Evolutionary conservation across 2,329 filamentous ascomycete genomes (phyloP), one percentile per base, ranked within the genome.

Genomic region (Bipolaris victoriae): DNA sequence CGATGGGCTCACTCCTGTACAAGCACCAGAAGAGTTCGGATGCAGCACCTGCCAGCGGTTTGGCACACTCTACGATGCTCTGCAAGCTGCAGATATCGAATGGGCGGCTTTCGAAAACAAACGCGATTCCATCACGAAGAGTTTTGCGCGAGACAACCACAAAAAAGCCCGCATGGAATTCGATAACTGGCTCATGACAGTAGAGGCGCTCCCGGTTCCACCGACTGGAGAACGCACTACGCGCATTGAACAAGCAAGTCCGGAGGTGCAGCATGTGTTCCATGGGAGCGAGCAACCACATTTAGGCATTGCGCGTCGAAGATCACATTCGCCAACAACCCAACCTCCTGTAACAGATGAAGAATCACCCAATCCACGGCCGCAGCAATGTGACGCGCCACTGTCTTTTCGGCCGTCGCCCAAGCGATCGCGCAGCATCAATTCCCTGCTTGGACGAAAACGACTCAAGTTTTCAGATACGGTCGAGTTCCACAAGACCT

Each of bases 161-260:
- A 64, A 56, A 16, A 54, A 24, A 29, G 60, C 63, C 13, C 65
- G 63, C 16, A 62, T 64, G 52, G 59, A 59, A 3, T 62, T 71
- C 31, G 64, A 66, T 15, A 75, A 75, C 44, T 70, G 68, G 45
- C 41, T 74, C 31, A 57, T 71, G 20, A 45, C 47, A 16, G 57
- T 69, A 10, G 67, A 73, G 52, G 57, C 54, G 13, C 43, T 45
- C n/a, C 24, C 9, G 31, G 18, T 24, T 31, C 24, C 29, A 40
- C 40, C 29, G 18, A 45, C n/a, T 35, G 36, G 40, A 39, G 49
- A 44, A 9, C 52, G 41, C 46, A 26, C 9, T 39, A 58, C 22
- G 40, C 33, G 22, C 10, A 16, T 18, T n/a, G 36, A 60, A 15
- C 9, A 54, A 11, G 36, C 20, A 20, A 16, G 18, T 18, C 36